Percentiles rank a stretch among this genome's conserved stretches.
Evolutionary conservation across 1,284 basidiomycete species (phyloP).

Genomic region (Tremellales sp.): DNA sequence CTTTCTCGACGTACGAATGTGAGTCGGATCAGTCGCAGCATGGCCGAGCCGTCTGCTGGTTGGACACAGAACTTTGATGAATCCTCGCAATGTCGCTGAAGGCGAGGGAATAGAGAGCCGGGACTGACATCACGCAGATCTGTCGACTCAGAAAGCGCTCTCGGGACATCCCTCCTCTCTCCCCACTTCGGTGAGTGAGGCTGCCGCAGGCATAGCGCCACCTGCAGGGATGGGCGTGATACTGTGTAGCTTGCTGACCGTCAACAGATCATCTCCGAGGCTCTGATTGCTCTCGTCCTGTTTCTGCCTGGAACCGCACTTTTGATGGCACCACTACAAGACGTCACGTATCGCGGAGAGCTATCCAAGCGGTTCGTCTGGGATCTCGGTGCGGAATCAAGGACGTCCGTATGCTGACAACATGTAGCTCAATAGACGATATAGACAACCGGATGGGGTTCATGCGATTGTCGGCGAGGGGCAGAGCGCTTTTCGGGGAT

Average conservation of each 20-base stretch:
- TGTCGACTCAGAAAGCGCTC: conserved; percentile 46
- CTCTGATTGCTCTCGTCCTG: conserved; percentile 33
- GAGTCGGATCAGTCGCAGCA: conserved; percentile 13
- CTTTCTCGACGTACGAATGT: conserved; percentile 48
- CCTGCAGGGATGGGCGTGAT: too few relatives aligned
- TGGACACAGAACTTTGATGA: too few relatives aligned
- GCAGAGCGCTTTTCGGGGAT: conserved; percentile 38
- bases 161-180: conserved; percentile 25
- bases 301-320: conserved; percentile 42
- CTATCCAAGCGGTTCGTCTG: conserved; percentile 39
- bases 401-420: neutral
- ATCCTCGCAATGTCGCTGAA: too few relatives aligned
- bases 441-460: conserved; percentile 36
- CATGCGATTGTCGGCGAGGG: conserved; percentile 29
- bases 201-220: neutral
- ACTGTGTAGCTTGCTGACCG: neutral
- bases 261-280: conserved; percentile 46
- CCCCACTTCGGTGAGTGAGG: conserved; percentile 36
- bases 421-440: conserved; percentile 21
- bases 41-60: neutral
- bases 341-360: conserved; percentile 47
- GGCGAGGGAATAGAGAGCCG: neutral
- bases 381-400: neutral
- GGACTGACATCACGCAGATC: conserved; percentile 23
- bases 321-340: conserved; percentile 29